Evolutionary conservation across 2,329 filamentous ascomycete species (phyloP).

Genomic region (Verticillium nonalfalfae): DNA sequence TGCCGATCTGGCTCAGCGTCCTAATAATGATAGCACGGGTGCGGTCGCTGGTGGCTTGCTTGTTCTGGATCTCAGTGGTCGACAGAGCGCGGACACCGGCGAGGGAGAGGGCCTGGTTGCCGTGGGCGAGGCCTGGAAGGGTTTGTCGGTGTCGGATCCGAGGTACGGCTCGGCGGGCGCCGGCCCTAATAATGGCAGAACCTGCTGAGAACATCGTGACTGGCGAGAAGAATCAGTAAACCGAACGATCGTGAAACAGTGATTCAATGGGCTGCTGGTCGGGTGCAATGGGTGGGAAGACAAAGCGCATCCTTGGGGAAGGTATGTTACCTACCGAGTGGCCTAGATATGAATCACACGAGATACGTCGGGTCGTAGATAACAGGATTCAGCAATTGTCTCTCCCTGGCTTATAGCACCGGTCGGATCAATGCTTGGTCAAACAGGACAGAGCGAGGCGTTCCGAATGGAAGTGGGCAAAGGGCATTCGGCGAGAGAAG

Average conservation of each 20-base stretch:
- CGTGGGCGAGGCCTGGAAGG: conserved; percentile 9
- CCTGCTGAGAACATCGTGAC: conserved; percentile 35
- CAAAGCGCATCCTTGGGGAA: background rate
- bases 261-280: conserved; percentile 12
- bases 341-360: background rate
- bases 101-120: background rate
- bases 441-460: background rate
- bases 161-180: conserved; percentile 32
- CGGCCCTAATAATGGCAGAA: conserved; percentile 34
- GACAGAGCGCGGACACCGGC: conserved; percentile 21
- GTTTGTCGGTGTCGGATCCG: conserved; percentile 15
- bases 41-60: conserved; percentile 41
- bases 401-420: background rate
- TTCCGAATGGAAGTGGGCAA: background rate
- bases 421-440: background rate
- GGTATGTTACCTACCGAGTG: background rate
- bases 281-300: conserved; percentile 5
- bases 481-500: background rate
- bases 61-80: conserved; percentile 22
- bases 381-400: background rate
- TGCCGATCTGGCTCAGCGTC: conserved; percentile 90
- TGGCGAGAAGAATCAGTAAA: conserved; percentile 1
- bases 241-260: conserved; percentile 9
- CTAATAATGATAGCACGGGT: conserved; percentile 81
- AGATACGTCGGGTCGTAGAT: background rate